Conservation (phyloP, 108 stramenopile genomes). For the Cyclotella baltica region DNA sequence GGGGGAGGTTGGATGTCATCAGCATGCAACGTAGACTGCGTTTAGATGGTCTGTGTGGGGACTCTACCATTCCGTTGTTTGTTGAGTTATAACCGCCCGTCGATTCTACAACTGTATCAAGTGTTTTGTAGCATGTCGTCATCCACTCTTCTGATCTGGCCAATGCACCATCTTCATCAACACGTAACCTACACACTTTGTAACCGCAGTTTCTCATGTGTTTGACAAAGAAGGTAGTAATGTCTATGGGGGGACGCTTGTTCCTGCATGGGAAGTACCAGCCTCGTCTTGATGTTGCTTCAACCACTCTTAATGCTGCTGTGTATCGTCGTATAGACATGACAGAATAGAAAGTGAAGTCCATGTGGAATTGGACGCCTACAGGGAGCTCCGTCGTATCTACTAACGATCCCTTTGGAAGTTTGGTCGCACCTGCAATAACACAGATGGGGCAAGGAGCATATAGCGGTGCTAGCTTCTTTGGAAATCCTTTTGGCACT, state of each 20-base stretch:
- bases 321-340: not conserved
- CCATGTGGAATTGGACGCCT: not conserved
- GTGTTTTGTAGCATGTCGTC: not conserved
- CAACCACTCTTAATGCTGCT: not conserved
- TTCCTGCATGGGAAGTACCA: not conserved
- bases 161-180: conserved; percentile 8
- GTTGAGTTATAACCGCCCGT: conserved; percentile 13
- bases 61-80: not conserved
- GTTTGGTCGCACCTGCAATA: not conserved
- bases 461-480: not conserved
- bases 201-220: not conserved
- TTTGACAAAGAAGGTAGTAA: not conserved
- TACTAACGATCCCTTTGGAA: not conserved
- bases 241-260: not conserved
- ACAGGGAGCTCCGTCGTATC: conserved; percentile 4
- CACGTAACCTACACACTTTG: not conserved
- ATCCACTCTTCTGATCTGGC: not conserved
- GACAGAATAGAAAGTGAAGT: not conserved
- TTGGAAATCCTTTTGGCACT: not conserved
- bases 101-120: not conserved
- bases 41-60: not conserved
- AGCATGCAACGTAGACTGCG: not conserved
- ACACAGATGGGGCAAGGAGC: conserved; percentile 12
- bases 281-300: not conserved
- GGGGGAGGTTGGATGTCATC: not conserved